Base-by-base conservation (phyloP, 768 basidiomycete species). In the Hysterangium stoloniferum region DNA sequence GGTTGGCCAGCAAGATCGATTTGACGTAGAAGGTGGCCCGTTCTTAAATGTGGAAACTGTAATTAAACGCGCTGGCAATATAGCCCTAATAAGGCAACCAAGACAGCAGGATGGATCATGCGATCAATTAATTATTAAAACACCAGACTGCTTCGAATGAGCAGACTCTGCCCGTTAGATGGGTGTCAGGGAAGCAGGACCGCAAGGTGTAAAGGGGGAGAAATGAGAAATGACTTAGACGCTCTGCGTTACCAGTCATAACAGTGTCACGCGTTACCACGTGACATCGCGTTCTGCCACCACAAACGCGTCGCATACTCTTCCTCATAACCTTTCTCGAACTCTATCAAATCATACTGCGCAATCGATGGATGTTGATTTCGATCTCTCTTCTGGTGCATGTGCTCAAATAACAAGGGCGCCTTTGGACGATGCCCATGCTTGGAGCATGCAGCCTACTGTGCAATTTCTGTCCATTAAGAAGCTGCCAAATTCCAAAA, bases 391-490 rank as follows among this genome's bases (percentile, higher is more conserved):
- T 28, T 12, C 44, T 15, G 44, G 46, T 20, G 44, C 43, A 2
- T 45, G 46, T 29, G 35, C 33, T 15, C 44, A 32, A 34, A 48
- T 45, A n/a, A 51, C 41, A 2, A 38, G 43, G 27, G 19, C 38
- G 4, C 42, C 27, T 25, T 12, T 35, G 7, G 63, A 67, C 11
- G 76, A 80, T 44, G 56, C 61, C 1, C 43, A 46, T 3, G 34
- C 68, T 19, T 63, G 60, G 48, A 58, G 53, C 34, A 58, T 61
- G 8, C 56, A 64, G 5, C 78, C 78, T 2, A 75, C 78, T 15
- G 68, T 96, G 0, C 94, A 97, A 60, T 67, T 94, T 38, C 77
- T 97, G 42, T 86, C 82, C 34, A 78, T 92, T 56, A 95, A 91
- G 67, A 82, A 82, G 62, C 84, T 96, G 34, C 69, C 64, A 42